Evolutionary conservation across 2,329 filamentous ascomycete genomes (phyloP), one percentile per base, ranked within the genome.

Genomic region (Colletotrichum lindemuthianum): DNA sequence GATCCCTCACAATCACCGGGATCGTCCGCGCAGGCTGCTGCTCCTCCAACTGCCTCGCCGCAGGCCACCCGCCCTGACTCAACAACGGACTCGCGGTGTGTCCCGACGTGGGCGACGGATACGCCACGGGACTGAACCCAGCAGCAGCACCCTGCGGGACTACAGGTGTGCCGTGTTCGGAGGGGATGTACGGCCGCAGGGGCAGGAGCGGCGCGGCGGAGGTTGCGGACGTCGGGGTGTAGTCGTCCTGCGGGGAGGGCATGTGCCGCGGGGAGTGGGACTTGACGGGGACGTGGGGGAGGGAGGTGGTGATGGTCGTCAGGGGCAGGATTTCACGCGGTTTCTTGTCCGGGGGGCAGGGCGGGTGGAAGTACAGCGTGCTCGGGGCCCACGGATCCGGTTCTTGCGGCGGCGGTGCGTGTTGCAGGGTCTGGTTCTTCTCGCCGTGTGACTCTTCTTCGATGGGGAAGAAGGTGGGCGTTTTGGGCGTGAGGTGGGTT

Each of bases 401-500:
- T 5, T 34, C 33, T 12, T n/a, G 8, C 11, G 13, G 37, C 34
- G 34, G 39, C 10, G 50, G 45, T 12, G 34, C n/a, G n/a, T 15
- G 48, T 2, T 40, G 44, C 5, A 37, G 16, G 5, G 69, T 70
- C 54, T 74, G 71, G 12, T 57, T 53, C 8, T 56, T 60, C 49
- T 45, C 54, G 12, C 64, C 60, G 10, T 43, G 13, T 2, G 12
- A 63, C 43, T 76, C 74, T 12, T 75, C 74, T 34, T 73, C 73
- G 5, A 73, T 70, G 4, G 70, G 70, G 69, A 77, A 77, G 69
- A 79, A 78, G 41, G 72, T 70, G 0, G 80, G 77, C 1, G 77
- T 78, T 13, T 75, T 71, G 1, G 78, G 77, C 8, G 77, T 77
- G 32, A 82, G 71, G 57, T 78, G 79, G 0, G 82, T 79, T 61